Conservation (phyloP, 2,329 filamentous ascomycete genomes). For the Cryphonectria radicalis region DNA sequence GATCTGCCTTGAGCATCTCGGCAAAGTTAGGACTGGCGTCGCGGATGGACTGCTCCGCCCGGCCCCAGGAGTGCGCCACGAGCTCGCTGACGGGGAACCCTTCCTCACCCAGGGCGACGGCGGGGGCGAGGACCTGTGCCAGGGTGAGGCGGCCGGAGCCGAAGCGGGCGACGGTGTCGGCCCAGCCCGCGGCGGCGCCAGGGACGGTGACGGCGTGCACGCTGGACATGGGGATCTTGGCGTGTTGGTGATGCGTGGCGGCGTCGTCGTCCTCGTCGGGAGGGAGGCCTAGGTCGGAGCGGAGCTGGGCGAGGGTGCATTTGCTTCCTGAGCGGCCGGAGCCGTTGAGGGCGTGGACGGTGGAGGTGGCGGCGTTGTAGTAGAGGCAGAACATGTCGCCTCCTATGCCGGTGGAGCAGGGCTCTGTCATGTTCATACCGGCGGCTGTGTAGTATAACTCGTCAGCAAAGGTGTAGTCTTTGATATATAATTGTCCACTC, state of each 20-base stretch:
- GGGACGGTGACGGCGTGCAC: slow-evolving; percentile 86
- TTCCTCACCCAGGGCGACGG: slow-evolving; percentile 82
- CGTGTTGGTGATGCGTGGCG: slow-evolving; percentile 39
- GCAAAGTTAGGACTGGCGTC: slow-evolving; percentile 80
- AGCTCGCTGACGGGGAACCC: slow-evolving; percentile 90
- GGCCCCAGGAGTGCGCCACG: slow-evolving; percentile 73
- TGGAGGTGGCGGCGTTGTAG: slow-evolving; percentile 82
- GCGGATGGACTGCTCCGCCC: slow-evolving; percentile 65
- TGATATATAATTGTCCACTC: not conserved
- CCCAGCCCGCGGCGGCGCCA: slow-evolving; percentile 91
- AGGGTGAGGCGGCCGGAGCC: slow-evolving; percentile 83
- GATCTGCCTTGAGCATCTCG: slow-evolving; percentile 85
- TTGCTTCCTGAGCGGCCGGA: slow-evolving; percentile 81
- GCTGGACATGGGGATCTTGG: slow-evolving; percentile 72
- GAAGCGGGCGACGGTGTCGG: slow-evolving; percentile 84
- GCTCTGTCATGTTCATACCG: slow-evolving; percentile 90
- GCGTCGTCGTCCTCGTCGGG: slow-evolving; percentile 47
- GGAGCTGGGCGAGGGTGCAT: slow-evolving; percentile 70
- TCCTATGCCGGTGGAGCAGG: slow-evolving; percentile 89
- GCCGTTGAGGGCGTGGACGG: slow-evolving; percentile 86
- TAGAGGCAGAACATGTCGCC: slow-evolving; percentile 97
- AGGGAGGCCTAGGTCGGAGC: slow-evolving; percentile 64
- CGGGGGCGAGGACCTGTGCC: slow-evolving; percentile 78
- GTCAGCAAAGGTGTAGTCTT: not conserved
- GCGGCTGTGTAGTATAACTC: slow-evolving; percentile 63